phyloP scores from a whole-genome alignment of 129 eudicot species.

The Flaveria robusta region DNA sequence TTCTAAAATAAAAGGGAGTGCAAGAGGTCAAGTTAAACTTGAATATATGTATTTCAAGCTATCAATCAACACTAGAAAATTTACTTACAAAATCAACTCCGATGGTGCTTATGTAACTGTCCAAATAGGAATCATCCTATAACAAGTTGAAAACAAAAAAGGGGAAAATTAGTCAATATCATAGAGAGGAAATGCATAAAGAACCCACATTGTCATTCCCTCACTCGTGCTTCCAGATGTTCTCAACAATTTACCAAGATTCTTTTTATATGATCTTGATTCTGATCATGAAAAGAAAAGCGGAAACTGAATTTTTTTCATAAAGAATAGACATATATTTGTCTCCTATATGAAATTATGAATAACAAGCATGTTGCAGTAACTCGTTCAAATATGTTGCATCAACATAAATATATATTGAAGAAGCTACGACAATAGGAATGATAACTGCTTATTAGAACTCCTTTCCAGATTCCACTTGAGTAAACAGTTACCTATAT shows the following conservation, averaged over 20 bases:
- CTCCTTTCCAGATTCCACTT: not conserved
- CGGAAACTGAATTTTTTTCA: not conserved
- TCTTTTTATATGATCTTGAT: not conserved
- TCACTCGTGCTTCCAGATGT: not conserved
- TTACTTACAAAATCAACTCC: conserved; percentile 82
- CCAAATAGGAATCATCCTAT: conserved; percentile 74
- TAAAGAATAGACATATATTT: not conserved
- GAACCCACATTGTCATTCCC: conserved; percentile 9
- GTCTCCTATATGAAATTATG: not conserved
- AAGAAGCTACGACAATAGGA: not conserved
- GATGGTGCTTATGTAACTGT: conserved; percentile 75
- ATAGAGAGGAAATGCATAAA: not conserved
- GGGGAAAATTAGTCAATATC: not conserved
- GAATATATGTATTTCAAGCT: conserved; percentile 6
- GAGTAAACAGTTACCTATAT: not conserved
- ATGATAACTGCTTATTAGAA: not conserved
- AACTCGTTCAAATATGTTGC: not conserved
- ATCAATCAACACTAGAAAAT: conserved; percentile 1
- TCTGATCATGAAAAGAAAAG: not conserved
- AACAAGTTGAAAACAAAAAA: conserved; percentile 4
- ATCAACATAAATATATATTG: not conserved
- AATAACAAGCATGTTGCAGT: not conserved
- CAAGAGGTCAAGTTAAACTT: conserved; percentile 11
- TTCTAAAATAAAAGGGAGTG: conserved; percentile 45
- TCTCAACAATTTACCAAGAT: not conserved